Base-by-base conservation (phyloP, 257 asterid genomes). In the Fraxinus quadrangulata region DNA sequence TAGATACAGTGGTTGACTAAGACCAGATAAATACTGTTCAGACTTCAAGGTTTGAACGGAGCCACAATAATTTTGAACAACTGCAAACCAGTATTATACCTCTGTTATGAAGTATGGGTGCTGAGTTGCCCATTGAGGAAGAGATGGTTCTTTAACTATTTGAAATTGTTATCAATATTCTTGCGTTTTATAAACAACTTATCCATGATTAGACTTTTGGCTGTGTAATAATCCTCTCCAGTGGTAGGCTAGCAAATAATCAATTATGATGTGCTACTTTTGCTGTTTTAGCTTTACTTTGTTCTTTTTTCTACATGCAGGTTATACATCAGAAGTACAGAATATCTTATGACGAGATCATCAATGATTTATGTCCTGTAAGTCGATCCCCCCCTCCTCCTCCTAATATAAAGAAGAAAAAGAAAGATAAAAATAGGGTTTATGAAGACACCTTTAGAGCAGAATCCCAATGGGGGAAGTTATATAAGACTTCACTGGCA, bases 251-350 rank as follows among this genome's bases (percentile, higher is more conserved):
- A 28, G 67, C 3, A 56, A 56, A 56, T 56, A n/a, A 56, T 21
- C 30, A 21, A 56, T 56, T 21, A 56, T 21, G 2, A 56, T 56
- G 7, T 56, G 67, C 67, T n/a, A 10, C 19, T 63, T 3, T 63
- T 63, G 69, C 34, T 63, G n/a, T 63, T 6, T 71, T 9, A 71
- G 69, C 24, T 63, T 75, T 75, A 6, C 80, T 76, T 28, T 42
- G 33, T 78, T 67, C 68, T 67, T 72, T 68, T 73, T 71, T 49
- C 56, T 69, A 36, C 74, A 72, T 75, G 83, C 92, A 93, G 99
- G 98, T 95, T 81, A 95, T 95, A 70, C 99, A 93, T 87, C 98
- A 95, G 87, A 95, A 95, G 85, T 95, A 89, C 90, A 88, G 98
- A 84, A 93, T 95, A 89, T 95, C 98, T 6, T 95, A 89, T 74